Conservation (phyloP, 257 asterid genomes). For the Nicotiana sylvestris region DNA sequence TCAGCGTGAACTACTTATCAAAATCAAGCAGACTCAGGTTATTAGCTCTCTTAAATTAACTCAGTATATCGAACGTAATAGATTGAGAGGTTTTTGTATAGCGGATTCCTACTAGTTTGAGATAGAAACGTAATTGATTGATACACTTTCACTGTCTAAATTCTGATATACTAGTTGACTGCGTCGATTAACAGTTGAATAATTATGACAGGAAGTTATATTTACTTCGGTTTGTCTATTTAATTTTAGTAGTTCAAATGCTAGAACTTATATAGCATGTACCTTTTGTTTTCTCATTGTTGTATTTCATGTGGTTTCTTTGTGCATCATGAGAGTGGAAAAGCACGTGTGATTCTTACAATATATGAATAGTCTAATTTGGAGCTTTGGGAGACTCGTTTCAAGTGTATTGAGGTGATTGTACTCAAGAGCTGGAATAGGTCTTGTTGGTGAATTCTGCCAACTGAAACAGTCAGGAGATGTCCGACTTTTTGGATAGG, state of each 20-base stretch:
- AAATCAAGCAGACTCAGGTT: conserved; percentile 74
- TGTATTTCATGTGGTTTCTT: background rate
- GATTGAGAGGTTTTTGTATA: background rate
- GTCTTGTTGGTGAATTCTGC: background rate
- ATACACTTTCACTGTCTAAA: background rate
- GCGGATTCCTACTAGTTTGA: background rate
- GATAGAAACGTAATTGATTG: background rate
- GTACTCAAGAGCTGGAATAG: background rate
- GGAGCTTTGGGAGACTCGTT: background rate
- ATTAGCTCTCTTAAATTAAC: conserved; percentile 5
- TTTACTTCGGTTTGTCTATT: background rate
- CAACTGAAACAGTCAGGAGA: background rate
- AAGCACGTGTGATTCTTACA: background rate
- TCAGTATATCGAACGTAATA: background rate
- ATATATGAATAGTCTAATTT: background rate
- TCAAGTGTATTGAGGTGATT: background rate
- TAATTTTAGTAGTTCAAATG: background rate
- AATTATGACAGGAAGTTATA: background rate
- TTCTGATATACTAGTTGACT: background rate
- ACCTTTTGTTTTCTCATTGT: background rate
- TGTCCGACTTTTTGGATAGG: background rate
- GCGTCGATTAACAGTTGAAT: background rate
- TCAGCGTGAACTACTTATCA: conserved; percentile 72
- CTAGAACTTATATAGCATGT: background rate
- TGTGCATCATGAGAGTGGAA: conserved; percentile 3